A percentile compares a stretch with the other conserved stretches of the same genome.
These are phyloP conservation scores for Quercus agrifolia DNA, from an alignment of 306 rosid genomes.

Conservation along the genomic window DNA sequence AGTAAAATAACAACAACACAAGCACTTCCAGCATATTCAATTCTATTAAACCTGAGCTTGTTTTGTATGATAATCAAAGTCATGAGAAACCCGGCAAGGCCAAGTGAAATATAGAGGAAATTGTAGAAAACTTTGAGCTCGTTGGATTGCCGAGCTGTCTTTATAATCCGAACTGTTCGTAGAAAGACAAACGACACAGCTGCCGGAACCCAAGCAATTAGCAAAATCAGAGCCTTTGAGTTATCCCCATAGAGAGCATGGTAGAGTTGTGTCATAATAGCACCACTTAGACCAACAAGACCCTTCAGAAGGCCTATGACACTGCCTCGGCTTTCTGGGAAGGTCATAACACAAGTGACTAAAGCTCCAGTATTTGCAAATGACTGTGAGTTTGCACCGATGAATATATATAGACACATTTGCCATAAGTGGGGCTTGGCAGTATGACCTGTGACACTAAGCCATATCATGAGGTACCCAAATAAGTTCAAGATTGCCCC, in stretches of 20 bases:
- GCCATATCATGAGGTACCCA: slow-evolving; percentile 84
- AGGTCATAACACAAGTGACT: slow-evolving; percentile 59
- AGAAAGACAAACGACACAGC: slow-evolving; percentile 46
- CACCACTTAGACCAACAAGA: slow-evolving; percentile 72
- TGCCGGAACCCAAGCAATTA: slow-evolving; percentile 66
- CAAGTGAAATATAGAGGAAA: slow-evolving; percentile 58
- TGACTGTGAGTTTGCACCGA: slow-evolving; percentile 68
- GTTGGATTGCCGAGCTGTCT: slow-evolving; percentile 20
- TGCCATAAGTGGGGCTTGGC: slow-evolving; percentile 59
- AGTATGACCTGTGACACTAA: slow-evolving; percentile 43
- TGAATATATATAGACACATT: slow-evolving; percentile 68
- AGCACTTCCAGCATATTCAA: slow-evolving; percentile 33
- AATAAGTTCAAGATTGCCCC: slow-evolving; percentile 64
- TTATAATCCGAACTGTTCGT: slow-evolving; percentile 33
- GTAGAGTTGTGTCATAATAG: slow-evolving; percentile 56
- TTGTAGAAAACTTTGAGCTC: slow-evolving; percentile 50
- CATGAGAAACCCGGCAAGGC: slow-evolving; percentile 65
- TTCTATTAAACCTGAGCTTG: slow-evolving; percentile 29
- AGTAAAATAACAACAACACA: slow-evolving; percentile 32
- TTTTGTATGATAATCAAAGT: slow-evolving; percentile 45
- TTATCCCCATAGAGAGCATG: slow-evolving; percentile 51
- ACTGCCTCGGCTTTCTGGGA: slow-evolving; percentile 64
- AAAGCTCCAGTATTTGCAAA: slow-evolving; percentile 62
- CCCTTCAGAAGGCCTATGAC: slow-evolving; percentile 70
- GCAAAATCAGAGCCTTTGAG: slow-evolving; percentile 39